Evolutionary conservation across 306 rosid genomes (phyloP), one percentile per base, ranked within the genome.

Genomic region (Castanopsis chinensis): DNA sequence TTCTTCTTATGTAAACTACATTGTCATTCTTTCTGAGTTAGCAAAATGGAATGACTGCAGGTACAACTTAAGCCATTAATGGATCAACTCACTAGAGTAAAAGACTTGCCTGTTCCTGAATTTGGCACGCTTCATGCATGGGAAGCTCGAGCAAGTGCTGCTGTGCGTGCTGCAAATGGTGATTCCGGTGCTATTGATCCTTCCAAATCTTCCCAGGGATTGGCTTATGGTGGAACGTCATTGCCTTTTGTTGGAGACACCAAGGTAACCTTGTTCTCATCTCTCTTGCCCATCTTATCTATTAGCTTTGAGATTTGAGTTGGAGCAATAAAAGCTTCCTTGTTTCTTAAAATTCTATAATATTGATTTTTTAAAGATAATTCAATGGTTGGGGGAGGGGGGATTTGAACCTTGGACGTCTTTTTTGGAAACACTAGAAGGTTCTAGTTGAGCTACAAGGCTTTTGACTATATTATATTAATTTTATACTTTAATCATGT

Each of bases 241-340:
- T 85, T 94, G 93, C 99, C 99, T 79, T 90, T 90, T 86, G 83
- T 86, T 78, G 99, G 97, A 69, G 99, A 95, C 81, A 95, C 99
- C n/a, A 90, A 95, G 92, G 99, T 94, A 87, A 84, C 65, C 41
- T 73, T 76, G 14, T 69, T 75, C 78, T 76, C 57, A 13, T 74
- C 68, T 55, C 23, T 41, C 55, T 51, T 72, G 23, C 54, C 30
- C 4, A 2, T 10, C 15, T 21, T 59, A 23, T 23, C 18, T 14
- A 23, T 12, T 28, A 23, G 30, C 33, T 59, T 59, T 23, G 27
- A 9, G 64, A 5, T 57, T 23, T 23, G 37, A 53, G 78, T 30
- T 81, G 56, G 69, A 75, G 60, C 76, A 32, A 60, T 52, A 41
- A 32, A 37, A 28, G 27, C 58, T 69, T 82, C 73, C 53, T 45